phyloP scores from a whole-genome alignment of 2,329 filamentous ascomycete genomes.

The Verticillium nubilum region DNA sequence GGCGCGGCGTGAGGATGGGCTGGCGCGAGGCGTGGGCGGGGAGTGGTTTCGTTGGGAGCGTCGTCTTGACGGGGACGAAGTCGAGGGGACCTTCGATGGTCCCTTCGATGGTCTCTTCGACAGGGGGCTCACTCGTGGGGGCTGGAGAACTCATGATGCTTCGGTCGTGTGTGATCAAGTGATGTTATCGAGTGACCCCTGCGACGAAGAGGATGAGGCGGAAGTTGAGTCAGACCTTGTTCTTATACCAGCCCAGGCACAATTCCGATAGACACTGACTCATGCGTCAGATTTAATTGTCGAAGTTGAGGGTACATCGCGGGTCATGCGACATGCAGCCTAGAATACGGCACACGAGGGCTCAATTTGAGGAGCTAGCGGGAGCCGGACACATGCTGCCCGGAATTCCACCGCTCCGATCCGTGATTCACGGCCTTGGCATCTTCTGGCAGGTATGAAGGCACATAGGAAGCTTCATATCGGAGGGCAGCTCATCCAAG shows the following conservation, averaged over 20 bases:
- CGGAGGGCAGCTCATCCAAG: too few relatives aligned
- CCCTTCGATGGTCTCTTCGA: neutral
- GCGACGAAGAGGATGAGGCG: neutral
- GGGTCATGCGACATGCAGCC: neutral
- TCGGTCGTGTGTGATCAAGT: neutral
- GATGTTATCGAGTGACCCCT: neutral
- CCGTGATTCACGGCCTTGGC: too few relatives aligned
- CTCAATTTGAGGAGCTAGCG: neutral
- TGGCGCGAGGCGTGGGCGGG: slow-evolving; percentile 32
- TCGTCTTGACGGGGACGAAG: slow-evolving; percentile 40
- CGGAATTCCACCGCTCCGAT: too few relatives aligned
- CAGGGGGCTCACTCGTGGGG: neutral
- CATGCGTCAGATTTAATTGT: neutral
- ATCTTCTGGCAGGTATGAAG: too few relatives aligned
- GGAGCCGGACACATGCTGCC: neutral
- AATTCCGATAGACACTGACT: neutral
- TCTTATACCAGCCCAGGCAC: neutral
- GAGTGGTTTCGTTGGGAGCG: slow-evolving; percentile 35
- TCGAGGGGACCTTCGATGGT: slow-evolving; percentile 10
- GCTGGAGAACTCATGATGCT: neutral
- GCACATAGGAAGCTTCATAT: too few relatives aligned
- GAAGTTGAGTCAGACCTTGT: neutral
- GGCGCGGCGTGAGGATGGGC: slow-evolving; percentile 42
- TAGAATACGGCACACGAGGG: neutral
- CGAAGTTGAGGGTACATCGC: neutral